Conservation (phyloP, 2,329 filamentous ascomycete genomes). For the Chrysosporium queenslandicum region DNA sequence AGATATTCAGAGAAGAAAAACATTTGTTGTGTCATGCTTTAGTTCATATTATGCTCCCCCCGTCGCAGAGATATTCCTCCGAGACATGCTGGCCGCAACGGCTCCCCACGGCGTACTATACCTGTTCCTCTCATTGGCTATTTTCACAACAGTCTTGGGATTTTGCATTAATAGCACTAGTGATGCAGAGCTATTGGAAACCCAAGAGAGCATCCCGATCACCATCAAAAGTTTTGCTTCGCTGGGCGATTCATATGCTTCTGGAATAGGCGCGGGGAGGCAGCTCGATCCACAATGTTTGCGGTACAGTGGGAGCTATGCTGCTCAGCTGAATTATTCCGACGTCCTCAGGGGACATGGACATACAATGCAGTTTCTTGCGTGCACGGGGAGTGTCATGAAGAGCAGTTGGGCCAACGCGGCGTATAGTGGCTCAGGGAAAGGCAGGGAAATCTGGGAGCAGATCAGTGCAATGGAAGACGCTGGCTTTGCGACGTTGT, state of each 20-base stretch:
- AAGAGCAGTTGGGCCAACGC: conserved; percentile 16
- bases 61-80: neutral
- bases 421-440: conserved; percentile 7
- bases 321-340: conserved; percentile 19
- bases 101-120: neutral
- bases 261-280: conserved; percentile 22
- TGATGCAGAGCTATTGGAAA: too few species aligned
- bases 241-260: conserved; percentile 24
- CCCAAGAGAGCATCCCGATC: neutral
- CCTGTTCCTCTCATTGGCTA: neutral
- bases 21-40: neutral
- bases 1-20: neutral
- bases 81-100: neutral
- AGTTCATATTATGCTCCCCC: neutral
- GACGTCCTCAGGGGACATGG: conserved; percentile 11
- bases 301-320: conserved; percentile 22
- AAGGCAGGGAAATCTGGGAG: conserved; percentile 7
- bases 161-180: neutral
- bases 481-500: conserved; percentile 20
- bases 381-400: conserved; percentile 22
- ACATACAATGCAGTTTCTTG: conserved; percentile 20
- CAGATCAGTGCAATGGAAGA: conserved; percentile 13
- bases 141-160: neutral
- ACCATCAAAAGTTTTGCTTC: conserved; percentile 19
- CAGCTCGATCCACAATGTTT: conserved; percentile 18